Base-by-base conservation (phyloP, 306 rosid species). In the Quercus engelmannii region DNA sequence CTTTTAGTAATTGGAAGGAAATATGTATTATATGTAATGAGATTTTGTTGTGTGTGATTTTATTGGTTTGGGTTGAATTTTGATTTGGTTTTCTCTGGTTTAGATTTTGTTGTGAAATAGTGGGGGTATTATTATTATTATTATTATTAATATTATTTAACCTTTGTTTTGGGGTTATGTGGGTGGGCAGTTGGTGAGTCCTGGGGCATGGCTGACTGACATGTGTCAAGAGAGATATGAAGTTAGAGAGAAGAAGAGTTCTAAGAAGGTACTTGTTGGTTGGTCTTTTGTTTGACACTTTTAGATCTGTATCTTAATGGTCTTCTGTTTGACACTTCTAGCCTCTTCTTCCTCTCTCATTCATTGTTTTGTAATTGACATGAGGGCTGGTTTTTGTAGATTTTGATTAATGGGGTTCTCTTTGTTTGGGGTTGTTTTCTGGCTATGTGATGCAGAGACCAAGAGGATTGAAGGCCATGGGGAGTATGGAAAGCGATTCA, bases 181-280 rank as follows among this genome's bases (percentile, higher is more conserved):
- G 51, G 51, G 82, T 33, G 33, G 59, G 49, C 81, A 92, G 97
- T 79, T 85, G 94, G 94, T 92, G 86, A 92, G 97, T 21, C 97
- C 97, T 19, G 97, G 97, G 5, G 97, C 94, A 14, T 92, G 97
- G 97, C 88, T 92, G 85, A 90, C 86, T 76, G 97, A 92, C 71
- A 92, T 92, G 97, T 89, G 92, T 87, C 94, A 90, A 84, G 97
- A 90, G 79, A 92, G 97, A 92, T 92, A 92, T 55, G 94, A 92
- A 84, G 97, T 92, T 58, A 90, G 92, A 84, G 97, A 92, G 89
- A 92, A 90, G 94, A 92, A 88, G 87, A 90, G 88, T 80, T 81
- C 76, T 76, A 92, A 92, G 88, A 92, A 92, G 92, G 94, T 90
- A 85, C 14, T 41, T 41, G 11, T 64, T 75, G 75, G n/a, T 59